These are phyloP conservation scores for Hansfordia pulvinata DNA, from an alignment of 2,329 filamentous ascomycete genomes.

Conservation along the genomic window DNA sequence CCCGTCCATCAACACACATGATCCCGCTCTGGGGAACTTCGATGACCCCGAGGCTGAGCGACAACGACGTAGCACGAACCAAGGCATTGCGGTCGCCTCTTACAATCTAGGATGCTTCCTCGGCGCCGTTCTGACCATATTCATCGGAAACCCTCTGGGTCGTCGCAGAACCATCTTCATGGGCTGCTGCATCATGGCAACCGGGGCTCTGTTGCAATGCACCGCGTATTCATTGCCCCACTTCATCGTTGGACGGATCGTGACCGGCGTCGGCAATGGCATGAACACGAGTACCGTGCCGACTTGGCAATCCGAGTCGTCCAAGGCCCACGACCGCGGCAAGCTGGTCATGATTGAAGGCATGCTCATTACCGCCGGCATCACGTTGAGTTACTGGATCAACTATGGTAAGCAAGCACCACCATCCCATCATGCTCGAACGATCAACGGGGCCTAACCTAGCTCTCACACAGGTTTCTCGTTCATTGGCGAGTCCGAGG, in stretches of 20 bases:
- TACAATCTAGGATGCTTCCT: constrained; percentile 25
- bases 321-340: constrained; percentile 7
- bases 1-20: not conserved
- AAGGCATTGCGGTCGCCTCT: constrained; percentile 38
- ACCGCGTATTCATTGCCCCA: constrained; percentile 31
- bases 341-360: constrained; percentile 10
- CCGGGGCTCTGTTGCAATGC: constrained; percentile 33
- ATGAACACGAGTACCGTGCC: not conserved
- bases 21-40: no score
- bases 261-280: constrained; percentile 6
- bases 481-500: not conserved
- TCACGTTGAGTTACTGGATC: not conserved
- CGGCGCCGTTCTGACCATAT: not conserved
- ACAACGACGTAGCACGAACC: constrained; percentile 8
- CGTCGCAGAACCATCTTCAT: constrained; percentile 35
- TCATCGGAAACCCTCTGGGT: not conserved
- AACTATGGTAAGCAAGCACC: no score
- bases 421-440: no score
- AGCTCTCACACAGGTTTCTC: no score
- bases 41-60: no score
- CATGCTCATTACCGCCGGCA: not conserved
- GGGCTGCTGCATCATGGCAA: constrained; percentile 42
- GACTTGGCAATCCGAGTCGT: constrained; percentile 11
- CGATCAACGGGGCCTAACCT: no score
- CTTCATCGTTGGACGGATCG: constrained; percentile 39